phyloP scores from a whole-genome alignment of 2,329 filamentous ascomycete species.

The Malbranchea zuffiana region DNA sequence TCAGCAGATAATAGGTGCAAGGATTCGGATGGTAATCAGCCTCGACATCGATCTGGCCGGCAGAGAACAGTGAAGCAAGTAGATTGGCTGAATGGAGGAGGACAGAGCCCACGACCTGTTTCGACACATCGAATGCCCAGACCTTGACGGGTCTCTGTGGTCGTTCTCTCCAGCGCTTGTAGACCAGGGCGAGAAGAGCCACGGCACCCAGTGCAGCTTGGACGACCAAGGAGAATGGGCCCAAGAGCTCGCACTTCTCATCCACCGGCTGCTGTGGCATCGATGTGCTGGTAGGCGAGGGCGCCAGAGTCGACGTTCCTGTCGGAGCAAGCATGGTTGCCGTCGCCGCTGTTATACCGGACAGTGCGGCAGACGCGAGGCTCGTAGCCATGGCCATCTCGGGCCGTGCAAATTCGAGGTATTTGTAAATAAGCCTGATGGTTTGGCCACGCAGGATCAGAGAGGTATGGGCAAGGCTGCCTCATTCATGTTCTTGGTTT shows the following conservation, averaged over 20 bases:
- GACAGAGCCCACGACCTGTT: slow-evolving; percentile 90
- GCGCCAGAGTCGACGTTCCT: slow-evolving; percentile 10
- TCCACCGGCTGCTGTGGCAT: slow-evolving; percentile 35
- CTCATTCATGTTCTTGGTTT: no score
- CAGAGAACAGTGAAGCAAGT: slow-evolving; percentile 92
- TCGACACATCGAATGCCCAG: slow-evolving; percentile 95
- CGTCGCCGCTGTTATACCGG: slow-evolving; percentile 12
- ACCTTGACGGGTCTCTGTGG: slow-evolving; percentile 89
- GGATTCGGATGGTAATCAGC: slow-evolving; percentile 66
- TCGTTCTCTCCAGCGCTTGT: slow-evolving; percentile 83
- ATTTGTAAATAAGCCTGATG: no score
- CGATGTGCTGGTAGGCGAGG: no score
- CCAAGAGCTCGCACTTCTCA: slow-evolving; percentile 77
- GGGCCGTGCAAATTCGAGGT: slow-evolving; percentile 7
- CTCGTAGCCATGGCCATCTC: slow-evolving; percentile 3
- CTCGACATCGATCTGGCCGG: slow-evolving; percentile 55
- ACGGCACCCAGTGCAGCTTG: slow-evolving; percentile 76
- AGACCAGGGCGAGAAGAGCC: slow-evolving; percentile 77
- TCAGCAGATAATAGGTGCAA: slow-evolving; percentile 91
- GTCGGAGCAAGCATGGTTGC: slow-evolving; percentile 6
- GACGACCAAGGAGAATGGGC: slow-evolving; percentile 80
- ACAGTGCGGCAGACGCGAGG: slow-evolving; percentile 10
- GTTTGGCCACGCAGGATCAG: no score
- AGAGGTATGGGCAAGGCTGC: no score
- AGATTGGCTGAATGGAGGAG: slow-evolving; percentile 88